phyloP scores from a whole-genome alignment of 495 filamentous ascomycete species.

The Lophiotrema nucula region DNA sequence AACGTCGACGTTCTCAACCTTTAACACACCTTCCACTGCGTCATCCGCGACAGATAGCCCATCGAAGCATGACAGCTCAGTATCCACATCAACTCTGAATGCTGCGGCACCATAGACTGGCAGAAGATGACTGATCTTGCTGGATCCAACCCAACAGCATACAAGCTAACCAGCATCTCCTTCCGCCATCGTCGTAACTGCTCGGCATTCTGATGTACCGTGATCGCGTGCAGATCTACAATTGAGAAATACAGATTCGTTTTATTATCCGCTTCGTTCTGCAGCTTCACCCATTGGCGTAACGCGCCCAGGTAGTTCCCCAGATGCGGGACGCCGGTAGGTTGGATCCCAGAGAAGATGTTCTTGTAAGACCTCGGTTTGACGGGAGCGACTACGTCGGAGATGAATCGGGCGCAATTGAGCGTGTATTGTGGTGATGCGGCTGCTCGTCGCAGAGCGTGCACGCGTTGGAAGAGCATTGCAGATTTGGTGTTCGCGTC shows the following conservation, averaged over 20 bases:
- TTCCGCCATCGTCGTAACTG: conserved; percentile 62
- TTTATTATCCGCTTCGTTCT: conserved; percentile 55
- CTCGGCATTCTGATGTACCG: conserved; percentile 61
- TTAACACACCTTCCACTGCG: conserved; percentile 83
- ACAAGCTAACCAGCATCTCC: conserved; percentile 72
- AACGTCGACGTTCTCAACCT: neutral
- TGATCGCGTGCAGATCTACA: conserved; percentile 92
- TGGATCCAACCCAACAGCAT: conserved; percentile 82
- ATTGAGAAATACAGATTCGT: conserved; percentile 74
- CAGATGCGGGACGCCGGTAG: conserved; percentile 91
- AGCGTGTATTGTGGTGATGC: neutral
- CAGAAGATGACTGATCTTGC: conserved; percentile 76
- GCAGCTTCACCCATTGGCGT: conserved; percentile 76
- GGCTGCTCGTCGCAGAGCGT: neutral
- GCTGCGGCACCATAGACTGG: conserved; percentile 73
- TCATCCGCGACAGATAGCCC: conserved; percentile 91
- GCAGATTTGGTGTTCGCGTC: neutral
- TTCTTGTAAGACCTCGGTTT: conserved; percentile 36
- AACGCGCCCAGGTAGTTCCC: conserved; percentile 97
- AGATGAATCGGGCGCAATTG: neutral
- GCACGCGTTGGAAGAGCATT: neutral
- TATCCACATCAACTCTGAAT: conserved; percentile 94
- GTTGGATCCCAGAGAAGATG: conserved; percentile 95
- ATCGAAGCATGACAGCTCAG: conserved; percentile 83
- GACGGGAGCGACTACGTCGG: no score